Evolutionary conservation across 1,284 basidiomycete species (phyloP).

Genomic region (Marasmius sp.): DNA sequence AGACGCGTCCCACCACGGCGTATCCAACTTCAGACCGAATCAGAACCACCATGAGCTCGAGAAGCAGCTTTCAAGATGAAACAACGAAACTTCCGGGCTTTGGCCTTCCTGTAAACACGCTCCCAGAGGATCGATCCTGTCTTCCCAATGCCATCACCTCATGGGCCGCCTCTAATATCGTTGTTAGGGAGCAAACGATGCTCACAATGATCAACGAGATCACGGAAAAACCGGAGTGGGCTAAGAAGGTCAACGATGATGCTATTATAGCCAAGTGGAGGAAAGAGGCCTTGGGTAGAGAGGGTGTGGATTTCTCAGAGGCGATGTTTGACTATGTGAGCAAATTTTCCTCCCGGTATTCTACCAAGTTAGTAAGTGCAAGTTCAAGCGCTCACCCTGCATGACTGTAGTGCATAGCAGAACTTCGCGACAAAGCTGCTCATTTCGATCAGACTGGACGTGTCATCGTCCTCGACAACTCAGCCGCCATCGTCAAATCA

Average conservation of each 20-base stretch:
- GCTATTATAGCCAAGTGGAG: not conserved
- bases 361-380: too few relatives aligned
- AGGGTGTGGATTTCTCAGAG: not conserved
- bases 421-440: not conserved
- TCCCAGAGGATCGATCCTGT: not conserved
- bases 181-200: not conserved
- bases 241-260: not conserved
- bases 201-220: not conserved
- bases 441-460: not conserved
- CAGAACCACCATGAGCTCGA: too few relatives aligned
- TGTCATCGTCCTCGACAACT: not conserved
- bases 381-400: not conserved
- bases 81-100: not conserved
- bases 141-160: not conserved
- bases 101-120: not conserved
- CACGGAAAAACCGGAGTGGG: not conserved
- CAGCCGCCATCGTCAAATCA: slow-evolving; percentile 8
- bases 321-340: not conserved
- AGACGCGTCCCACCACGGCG: too few relatives aligned
- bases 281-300: not conserved
- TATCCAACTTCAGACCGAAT: too few relatives aligned
- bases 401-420: not conserved
- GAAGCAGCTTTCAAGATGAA: too few relatives aligned
- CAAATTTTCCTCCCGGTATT: not conserved
- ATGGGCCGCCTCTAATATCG: not conserved